These are phyloP conservation scores for Agrocybe chaxingu DNA, from an alignment of 768 basidiomycete species.

Conservation along the genomic window DNA sequence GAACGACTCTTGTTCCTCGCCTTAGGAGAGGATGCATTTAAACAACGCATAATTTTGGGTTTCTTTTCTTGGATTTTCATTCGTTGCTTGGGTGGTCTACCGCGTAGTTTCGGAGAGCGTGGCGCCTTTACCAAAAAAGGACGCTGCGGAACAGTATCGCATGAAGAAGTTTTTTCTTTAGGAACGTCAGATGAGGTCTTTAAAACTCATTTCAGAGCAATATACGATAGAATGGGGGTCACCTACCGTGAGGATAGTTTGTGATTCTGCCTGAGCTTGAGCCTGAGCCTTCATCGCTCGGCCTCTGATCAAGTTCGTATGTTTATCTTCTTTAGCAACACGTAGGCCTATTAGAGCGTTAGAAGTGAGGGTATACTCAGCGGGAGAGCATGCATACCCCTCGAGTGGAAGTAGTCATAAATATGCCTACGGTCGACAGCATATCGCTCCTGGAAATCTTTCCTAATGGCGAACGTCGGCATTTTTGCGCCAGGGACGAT, in stretches of 20 bases:
- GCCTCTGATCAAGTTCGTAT: conserved; percentile 49
- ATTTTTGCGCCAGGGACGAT: conserved; percentile 73
- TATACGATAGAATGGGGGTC: too few relatives aligned
- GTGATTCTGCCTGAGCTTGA: conserved; percentile 14
- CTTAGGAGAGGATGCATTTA: conserved; percentile 3
- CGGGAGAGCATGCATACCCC: conserved; percentile 47
- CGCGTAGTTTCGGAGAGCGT: conserved; percentile 11
- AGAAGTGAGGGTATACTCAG: conserved; percentile 31
- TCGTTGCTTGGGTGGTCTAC: conserved; percentile 11
- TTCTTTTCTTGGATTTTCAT: conserved; percentile 15
- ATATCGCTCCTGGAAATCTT: conserved; percentile 69
- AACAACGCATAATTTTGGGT: conserved; percentile 3
- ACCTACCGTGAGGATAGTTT: conserved; percentile 12
- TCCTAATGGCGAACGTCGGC: conserved; percentile 69
- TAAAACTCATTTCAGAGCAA: background rate
- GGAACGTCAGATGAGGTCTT: conserved; percentile 6
- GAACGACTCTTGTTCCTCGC: background rate
- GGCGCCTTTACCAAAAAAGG: background rate
- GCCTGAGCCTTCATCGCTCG: conserved; percentile 31
- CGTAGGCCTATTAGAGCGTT: conserved; percentile 39
- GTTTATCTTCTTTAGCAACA: conserved; percentile 63
- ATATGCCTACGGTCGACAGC: conserved; percentile 70
- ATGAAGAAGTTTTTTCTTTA: conserved; percentile 6
- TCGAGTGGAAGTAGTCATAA: conserved; percentile 77
- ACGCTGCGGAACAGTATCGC: conserved; percentile 2